These are phyloP conservation scores for Mortierella sp. DNA, from an alignment of 371 early-diverging fungal species.

Conservation along the genomic window DNA sequence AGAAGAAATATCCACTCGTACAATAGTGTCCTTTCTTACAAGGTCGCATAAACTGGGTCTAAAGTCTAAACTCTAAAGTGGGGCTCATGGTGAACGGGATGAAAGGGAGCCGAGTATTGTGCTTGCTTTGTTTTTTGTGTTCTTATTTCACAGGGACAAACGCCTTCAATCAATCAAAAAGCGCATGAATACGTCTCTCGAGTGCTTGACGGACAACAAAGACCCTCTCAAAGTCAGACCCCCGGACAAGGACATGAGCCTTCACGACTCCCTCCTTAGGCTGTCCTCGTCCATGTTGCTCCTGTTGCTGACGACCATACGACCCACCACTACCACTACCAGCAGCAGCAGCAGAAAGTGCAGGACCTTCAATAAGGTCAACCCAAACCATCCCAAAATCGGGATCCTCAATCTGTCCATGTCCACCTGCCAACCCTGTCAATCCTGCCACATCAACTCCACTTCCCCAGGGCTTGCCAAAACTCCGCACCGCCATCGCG, in stretches of 20 bases:
- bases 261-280: not conserved
- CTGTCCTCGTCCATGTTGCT: not conserved
- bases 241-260: slow-evolving; percentile 16
- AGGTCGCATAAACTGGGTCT: too few species aligned
- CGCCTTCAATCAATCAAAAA: slow-evolving; percentile 14
- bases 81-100: too few species aligned
- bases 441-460: not conserved
- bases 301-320: not conserved
- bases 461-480: not conserved
- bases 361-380: slow-evolving; percentile 1
- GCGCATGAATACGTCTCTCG: slow-evolving; percentile 9
- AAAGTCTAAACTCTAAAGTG: too few species aligned
- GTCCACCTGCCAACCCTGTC: too few species aligned
- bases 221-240: slow-evolving; percentile 20
- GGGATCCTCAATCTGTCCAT: slow-evolving; percentile 1
- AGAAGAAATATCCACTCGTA: not conserved
- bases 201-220: slow-evolving; percentile 20
- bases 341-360: too few species aligned
- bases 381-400: slow-evolving; percentile 23
- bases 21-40: too few species aligned
- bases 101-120: too few species aligned
- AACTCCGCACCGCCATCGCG: not conserved
- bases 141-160: not conserved
- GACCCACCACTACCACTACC: not conserved
- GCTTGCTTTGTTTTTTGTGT: not conserved